Evolutionary conservation across 768 basidiomycete species (phyloP).

Genomic region (Leccinum truebloodii): DNA sequence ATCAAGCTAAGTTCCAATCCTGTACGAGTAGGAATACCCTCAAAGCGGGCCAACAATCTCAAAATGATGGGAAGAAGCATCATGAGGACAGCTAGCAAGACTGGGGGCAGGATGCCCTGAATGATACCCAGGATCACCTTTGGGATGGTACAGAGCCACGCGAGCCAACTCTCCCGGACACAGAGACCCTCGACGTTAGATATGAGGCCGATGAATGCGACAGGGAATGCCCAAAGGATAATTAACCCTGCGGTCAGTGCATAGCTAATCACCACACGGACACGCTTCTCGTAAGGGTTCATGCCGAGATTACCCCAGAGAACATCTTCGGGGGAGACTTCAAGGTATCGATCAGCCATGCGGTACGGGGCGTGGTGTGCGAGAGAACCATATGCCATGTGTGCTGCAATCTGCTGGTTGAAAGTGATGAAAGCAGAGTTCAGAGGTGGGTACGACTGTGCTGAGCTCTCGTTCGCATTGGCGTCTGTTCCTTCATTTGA

Average conservation of each 20-base stretch:
- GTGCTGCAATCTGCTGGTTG: constrained; percentile 90
- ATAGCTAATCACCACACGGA: constrained; percentile 68
- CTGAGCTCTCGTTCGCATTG: constrained; percentile 9
- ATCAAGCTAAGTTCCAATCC: constrained; percentile 89
- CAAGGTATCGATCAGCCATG: constrained; percentile 76
- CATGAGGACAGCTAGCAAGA: constrained; percentile 87
- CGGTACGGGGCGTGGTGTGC: constrained; percentile 80
- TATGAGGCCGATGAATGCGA: constrained; percentile 82
- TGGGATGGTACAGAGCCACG: constrained; percentile 81
- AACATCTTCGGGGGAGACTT: constrained; percentile 85
- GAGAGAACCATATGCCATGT: constrained; percentile 76
- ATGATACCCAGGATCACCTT: constrained; percentile 74
- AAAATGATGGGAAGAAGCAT: constrained; percentile 85
- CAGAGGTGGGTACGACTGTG: constrained; percentile 53
- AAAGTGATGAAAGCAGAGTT: constrained; percentile 88
- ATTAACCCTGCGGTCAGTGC: constrained; percentile 78
- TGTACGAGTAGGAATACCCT: constrained; percentile 86
- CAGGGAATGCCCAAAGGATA: constrained; percentile 86
- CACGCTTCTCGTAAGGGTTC: constrained; percentile 84
- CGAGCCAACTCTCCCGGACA: constrained; percentile 63
- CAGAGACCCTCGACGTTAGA: constrained; percentile 81
- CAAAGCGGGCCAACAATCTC: constrained; percentile 76
- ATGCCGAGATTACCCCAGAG: constrained; percentile 89
- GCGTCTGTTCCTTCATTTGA: constrained; percentile 13
- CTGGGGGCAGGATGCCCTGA: constrained; percentile 85